Evolutionary conservation across 257 asterid species (phyloP).

Genomic region (Mentha longifolia): DNA sequence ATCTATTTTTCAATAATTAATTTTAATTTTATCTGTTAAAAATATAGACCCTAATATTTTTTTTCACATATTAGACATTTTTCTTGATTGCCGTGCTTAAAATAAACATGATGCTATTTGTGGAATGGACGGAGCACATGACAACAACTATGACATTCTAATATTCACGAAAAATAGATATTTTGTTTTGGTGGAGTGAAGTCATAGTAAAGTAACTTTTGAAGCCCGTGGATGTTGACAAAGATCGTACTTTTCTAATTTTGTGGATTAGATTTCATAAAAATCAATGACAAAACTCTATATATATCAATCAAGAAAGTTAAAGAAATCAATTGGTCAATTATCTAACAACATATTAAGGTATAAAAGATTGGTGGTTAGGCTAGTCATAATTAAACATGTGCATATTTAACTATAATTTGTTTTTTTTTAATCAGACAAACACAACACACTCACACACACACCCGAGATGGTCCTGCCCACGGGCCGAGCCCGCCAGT

Average conservation of each 20-base stretch:
- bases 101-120: too few species aligned
- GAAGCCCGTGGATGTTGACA: constrained; percentile 29
- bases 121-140: too few species aligned
- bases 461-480: too few species aligned
- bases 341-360: not conserved
- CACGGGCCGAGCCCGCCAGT: too few species aligned
- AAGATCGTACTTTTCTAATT: constrained; percentile 11
- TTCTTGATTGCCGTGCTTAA: too few species aligned
- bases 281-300: not conserved
- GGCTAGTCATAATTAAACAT: not conserved
- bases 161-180: not conserved
- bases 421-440: too few species aligned
- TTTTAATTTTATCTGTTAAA: too few species aligned
- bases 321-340: not conserved
- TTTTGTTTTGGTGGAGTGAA: not conserved
- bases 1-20: too few species aligned
- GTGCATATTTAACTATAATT: too few species aligned
- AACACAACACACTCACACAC: too few species aligned
- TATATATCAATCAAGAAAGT: not conserved
- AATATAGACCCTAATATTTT: too few species aligned
- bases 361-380: constrained; percentile 5
- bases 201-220: not conserved
- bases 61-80: too few species aligned
- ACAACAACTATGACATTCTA: not conserved
- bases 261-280: not conserved